Base-by-base conservation (phyloP, 2,329 filamentous ascomycete genomes). In the Gnomoniopsis smithogilvyi region DNA sequence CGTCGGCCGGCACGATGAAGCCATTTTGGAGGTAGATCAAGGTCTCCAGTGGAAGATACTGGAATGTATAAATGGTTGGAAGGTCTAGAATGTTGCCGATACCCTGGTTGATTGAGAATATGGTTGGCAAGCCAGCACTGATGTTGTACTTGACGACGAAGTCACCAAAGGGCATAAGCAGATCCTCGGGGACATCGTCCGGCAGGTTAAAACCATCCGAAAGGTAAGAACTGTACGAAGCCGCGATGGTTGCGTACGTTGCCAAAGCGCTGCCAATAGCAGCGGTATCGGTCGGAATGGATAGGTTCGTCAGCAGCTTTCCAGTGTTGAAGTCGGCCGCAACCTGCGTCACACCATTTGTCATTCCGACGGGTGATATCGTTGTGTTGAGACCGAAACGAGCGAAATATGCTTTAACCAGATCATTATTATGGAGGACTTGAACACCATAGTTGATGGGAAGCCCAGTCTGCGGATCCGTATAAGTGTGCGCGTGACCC, bases 401-500 rank as follows among this genome's bases (percentile, higher is more conserved):
- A 1, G 59, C 66, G 63, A 80, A 78, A 67, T 77, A 81, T 43
- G 17, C 41, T n/a, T 22, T 11, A 30, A 24, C 11, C 19, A 19
- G 11, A 36, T 30, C 54, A 21, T 53, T 12, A 15, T 33, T 15
- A 22, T 26, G 51, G 22, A 15, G n/a, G 11, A 53, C 67, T 54
- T 70, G 65, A n/a, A 73, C 71, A 38, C 72, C 73, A 38, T 68
- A 72, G 60, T 74, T 68, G 54, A 68, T 68, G 0, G 66, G 45
- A 0, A 51, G 62, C 3, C 66, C 67, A 2, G 66, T 73, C 14
- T 71, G 65, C 30, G 73, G 74, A 19, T 75, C 75, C 1, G 63
- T 68, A 63, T 78, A 81, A 3, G 78, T 81, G 21, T 79, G 66
- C 2, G 75, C 74, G 57, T 81, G 77, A 2, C 78, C 78, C n/a